Percentiles rank a stretch among this genome's conserved stretches.
Evolutionary conservation across 2,329 filamentous ascomycete species (phyloP).

Genomic region (Phialophora tarda): DNA sequence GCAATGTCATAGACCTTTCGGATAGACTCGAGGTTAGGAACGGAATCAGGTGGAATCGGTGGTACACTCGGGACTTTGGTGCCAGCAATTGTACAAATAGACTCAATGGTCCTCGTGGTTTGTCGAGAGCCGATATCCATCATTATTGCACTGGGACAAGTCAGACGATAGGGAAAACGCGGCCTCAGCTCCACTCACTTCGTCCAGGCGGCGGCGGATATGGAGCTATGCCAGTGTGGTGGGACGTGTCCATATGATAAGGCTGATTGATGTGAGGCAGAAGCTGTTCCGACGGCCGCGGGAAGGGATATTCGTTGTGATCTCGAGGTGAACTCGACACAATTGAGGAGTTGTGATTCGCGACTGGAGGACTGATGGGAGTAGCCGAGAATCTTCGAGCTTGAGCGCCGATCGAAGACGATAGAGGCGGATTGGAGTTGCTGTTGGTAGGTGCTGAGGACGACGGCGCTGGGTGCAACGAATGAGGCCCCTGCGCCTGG

Average conservation of each 20-base stretch:
- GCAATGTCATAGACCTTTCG: slow-evolving; percentile 74
- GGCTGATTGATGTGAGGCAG: slow-evolving; percentile 38
- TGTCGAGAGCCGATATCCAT: slow-evolving; percentile 23
- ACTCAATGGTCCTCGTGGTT: slow-evolving; percentile 66
- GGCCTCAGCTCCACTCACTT: slow-evolving; percentile 26
- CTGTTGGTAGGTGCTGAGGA: slow-evolving; percentile 45
- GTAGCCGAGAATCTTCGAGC: slow-evolving; percentile 22
- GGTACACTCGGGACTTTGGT: slow-evolving; percentile 50
- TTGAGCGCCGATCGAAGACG: slow-evolving; percentile 28
- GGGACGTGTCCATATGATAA: slow-evolving; percentile 36
- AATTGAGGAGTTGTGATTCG: slow-evolving; percentile 29
- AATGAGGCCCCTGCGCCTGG: slow-evolving; percentile 65
- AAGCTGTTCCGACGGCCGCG: slow-evolving; percentile 35
- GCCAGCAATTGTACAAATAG: slow-evolving; percentile 70
- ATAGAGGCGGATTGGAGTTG: slow-evolving; percentile 44
- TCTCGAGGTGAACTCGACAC: slow-evolving; percentile 35
- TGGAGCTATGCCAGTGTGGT: slow-evolving; percentile 28
- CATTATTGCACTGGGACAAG: slow-evolving; percentile 33
- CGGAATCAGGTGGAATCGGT: slow-evolving; percentile 61
- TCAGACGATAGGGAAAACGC: neutral
- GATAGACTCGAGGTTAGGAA: slow-evolving; percentile 66
- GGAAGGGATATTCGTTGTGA: slow-evolving; percentile 35
- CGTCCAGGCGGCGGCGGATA: slow-evolving; percentile 34
- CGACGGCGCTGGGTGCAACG: slow-evolving; percentile 59
- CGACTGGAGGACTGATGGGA: slow-evolving; percentile 32